Evolutionary conservation across 345 rosid species (phyloP).

Genomic region (Lagerstroemia speciosa): DNA sequence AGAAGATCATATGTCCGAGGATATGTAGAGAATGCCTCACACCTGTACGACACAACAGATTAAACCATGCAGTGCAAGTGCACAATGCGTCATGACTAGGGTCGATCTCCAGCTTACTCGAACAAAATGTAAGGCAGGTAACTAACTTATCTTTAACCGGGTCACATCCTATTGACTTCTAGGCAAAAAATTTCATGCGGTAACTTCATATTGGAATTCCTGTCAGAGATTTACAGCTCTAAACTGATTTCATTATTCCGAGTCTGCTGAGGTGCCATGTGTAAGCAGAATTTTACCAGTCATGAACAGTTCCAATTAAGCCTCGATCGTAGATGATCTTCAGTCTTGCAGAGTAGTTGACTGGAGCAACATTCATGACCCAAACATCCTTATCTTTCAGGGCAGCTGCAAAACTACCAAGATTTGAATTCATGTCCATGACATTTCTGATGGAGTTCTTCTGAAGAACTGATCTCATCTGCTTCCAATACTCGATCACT

Average conservation of each 20-base stretch:
- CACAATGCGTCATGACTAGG: neutral
- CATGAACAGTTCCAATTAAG: constrained; percentile 89
- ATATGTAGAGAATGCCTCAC: constrained; percentile 89
- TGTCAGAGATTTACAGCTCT: neutral
- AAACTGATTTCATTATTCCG: neutral
- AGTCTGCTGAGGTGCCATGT: neutral
- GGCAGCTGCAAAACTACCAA: constrained; percentile 91
- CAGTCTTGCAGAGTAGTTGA: constrained; percentile 48
- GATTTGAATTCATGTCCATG: constrained; percentile 95
- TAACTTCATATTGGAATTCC: too few species aligned
- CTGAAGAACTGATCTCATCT: constrained; percentile 70
- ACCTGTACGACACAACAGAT: constrained; percentile 37
- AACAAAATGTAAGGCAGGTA: too few species aligned
- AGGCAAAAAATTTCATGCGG: too few species aligned
- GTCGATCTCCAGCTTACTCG: too few species aligned
- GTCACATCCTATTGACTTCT: too few species aligned
- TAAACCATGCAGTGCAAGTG: neutral
- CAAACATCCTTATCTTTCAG: constrained; percentile 72
- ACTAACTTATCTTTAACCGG: too few species aligned
- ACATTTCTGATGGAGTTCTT: constrained; percentile 74
- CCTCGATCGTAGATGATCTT: constrained; percentile 93
- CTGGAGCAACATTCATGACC: constrained; percentile 97
- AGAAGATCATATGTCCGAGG: constrained; percentile 93
- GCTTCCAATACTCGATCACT: constrained; percentile 82
- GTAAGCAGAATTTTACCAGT: constrained; percentile 41